phyloP scores from a whole-genome alignment of 1,284 basidiomycete species.

The Pyrrhoderma lamaoense region DNA sequence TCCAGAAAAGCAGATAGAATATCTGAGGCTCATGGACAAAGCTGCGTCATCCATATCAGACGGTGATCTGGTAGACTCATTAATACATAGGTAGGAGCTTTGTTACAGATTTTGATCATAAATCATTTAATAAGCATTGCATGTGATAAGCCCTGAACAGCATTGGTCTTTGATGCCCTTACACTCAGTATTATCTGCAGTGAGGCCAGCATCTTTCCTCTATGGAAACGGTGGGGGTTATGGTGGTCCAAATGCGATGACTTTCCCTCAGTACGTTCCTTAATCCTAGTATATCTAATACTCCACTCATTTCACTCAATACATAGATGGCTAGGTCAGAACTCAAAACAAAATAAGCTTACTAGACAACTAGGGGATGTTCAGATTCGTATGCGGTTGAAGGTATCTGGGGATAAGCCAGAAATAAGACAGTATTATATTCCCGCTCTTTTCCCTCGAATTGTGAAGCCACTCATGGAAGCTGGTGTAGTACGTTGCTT shows the following conservation, averaged over 20 bases:
- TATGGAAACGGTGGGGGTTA: constrained; percentile 70
- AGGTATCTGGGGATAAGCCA: constrained; percentile 80
- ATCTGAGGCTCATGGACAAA: constrained; percentile 77
- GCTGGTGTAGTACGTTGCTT: constrained; percentile 49
- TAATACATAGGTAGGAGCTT: constrained; percentile 82
- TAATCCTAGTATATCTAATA: constrained; percentile 1
- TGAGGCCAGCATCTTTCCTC: constrained; percentile 76
- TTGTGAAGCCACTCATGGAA: constrained; percentile 76
- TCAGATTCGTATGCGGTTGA: constrained; percentile 91
- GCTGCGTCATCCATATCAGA: constrained; percentile 92
- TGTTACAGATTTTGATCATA: neutral
- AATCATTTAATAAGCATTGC: neutral
- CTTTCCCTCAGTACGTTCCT: constrained; percentile 72
- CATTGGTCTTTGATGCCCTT: constrained; percentile 95
- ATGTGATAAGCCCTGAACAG: constrained; percentile 67
- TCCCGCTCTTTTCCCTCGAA: constrained; percentile 72
- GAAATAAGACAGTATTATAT: constrained; percentile 92
- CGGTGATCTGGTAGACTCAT: constrained; percentile 87
- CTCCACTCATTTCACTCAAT: neutral
- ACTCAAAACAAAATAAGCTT: constrained; percentile 87
- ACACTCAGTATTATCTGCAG: constrained; percentile 86
- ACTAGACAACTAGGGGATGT: constrained; percentile 80
- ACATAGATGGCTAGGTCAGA: constrained; percentile 90
- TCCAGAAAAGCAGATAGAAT: constrained; percentile 58
- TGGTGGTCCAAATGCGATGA: constrained; percentile 57